Base-by-base conservation (phyloP, 2,329 filamentous ascomycete genomes). In the Sporothrix variecibatus region DNA sequence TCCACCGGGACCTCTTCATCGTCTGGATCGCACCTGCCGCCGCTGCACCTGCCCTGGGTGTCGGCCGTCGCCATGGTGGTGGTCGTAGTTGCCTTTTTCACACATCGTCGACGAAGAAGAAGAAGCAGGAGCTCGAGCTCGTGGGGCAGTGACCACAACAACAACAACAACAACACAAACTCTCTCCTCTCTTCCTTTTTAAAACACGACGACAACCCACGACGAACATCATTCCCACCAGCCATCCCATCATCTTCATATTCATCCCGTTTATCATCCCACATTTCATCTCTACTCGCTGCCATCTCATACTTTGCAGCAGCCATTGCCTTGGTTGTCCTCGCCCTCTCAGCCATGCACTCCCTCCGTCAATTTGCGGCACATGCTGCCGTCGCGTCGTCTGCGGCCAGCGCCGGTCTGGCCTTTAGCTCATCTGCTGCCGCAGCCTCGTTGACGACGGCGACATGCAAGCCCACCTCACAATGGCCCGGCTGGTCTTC, bases 401-500 rank as follows among this genome's bases (percentile, higher is more conserved):
- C 58, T 1, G 26, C 26, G 7, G 70, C 34, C 40, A 28, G 26
- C 56, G 56, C 17, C 31, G 65, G 49, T n/a, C 34, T 67, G 8
- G 72, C 51, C n/a, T 26, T 46, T 46, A 38, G 2, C 3, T n/a
- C 62, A 6, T 1, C 34, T 9, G 4, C n/a, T 12, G 17, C 8
- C n/a, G 1, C 8, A 15, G 15, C 15, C 31, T 20, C 28, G 17
- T 9, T 3, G 6, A 8, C 31, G 8, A 7, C 31, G 9, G 20
- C 23, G 38, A 43, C n/a, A 2, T 76, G 75, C 51, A 62, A 72
- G 3, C 71, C 72, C 1, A 76, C 74, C 1, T 2, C 53, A 1
- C n/a, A 69, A 34, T 76, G 75, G 75, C 75, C 75, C 0, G 75
- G 75, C 8, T 75, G 72, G 74, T 2, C 6, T 0, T 49, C 56